phyloP scores from a whole-genome alignment of 495 filamentous ascomycete species.

The Penicillium manginii region DNA sequence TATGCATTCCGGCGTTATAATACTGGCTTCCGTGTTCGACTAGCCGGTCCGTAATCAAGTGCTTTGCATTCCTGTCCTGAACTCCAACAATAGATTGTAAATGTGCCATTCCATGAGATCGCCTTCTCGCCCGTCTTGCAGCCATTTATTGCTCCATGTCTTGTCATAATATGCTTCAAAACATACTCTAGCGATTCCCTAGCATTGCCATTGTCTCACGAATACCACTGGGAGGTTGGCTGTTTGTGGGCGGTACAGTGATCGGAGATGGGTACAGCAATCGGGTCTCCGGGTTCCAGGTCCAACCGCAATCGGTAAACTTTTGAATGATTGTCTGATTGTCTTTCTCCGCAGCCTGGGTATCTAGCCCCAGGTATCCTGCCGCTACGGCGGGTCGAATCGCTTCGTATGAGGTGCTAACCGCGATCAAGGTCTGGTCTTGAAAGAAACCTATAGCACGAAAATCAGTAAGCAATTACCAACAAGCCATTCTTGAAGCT shows the following conservation, averaged over 20 bases:
- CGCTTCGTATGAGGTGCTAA: conserved; percentile 53
- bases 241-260: conserved; percentile 30
- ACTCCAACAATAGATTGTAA: conserved; percentile 7
- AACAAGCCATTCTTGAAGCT: not conserved
- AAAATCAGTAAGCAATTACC: conserved; percentile 6
- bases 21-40: conserved; percentile 10
- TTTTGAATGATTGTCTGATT: conserved; percentile 40
- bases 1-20: conserved; percentile 39
- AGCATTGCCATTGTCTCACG: conserved; percentile 41
- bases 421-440: conserved; percentile 49
- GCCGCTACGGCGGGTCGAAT: conserved; percentile 51
- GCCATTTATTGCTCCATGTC: not conserved
- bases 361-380: conserved; percentile 50
- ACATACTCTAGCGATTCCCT: conserved; percentile 24
- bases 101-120: conserved; percentile 3
- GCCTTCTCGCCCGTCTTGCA: not conserved
- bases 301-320: conserved; percentile 50
- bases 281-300: conserved; percentile 43
- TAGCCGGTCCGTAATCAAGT: conserved; percentile 3
- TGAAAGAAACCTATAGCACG: conserved; percentile 42
- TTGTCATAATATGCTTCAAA: not conserved
- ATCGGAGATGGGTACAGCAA: conserved; percentile 46
- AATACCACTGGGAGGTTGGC: conserved; percentile 30
- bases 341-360: conserved; percentile 31
- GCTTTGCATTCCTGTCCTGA: conserved; percentile 3